A percentile compares a stretch with the other conserved stretches of the same genome.
Evolutionary conservation across 306 rosid species (phyloP).

Genomic region (Ammopiptanthus mongolicus): DNA sequence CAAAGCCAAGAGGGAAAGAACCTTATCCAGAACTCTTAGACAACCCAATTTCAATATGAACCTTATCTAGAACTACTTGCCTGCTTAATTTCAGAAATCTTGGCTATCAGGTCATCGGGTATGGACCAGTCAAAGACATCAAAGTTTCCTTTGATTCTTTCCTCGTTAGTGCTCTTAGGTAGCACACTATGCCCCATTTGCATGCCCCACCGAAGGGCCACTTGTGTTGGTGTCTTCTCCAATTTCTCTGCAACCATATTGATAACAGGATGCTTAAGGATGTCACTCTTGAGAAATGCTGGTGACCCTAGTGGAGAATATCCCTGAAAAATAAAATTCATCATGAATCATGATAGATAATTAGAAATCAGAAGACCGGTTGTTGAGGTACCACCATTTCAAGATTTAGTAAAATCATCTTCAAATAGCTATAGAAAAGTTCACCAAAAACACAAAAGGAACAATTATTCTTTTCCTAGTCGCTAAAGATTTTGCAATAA

Average conservation of each 20-base stretch:
- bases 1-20: too few species aligned
- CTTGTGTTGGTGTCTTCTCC: slow-evolving; percentile 67
- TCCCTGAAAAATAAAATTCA: slow-evolving; percentile 32
- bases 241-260: slow-evolving; percentile 43
- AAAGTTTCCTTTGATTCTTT: slow-evolving; percentile 47
- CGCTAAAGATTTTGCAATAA: background rate
- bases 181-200: slow-evolving; percentile 71
- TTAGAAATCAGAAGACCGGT: background rate
- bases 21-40: too few species aligned
- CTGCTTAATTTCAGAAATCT: slow-evolving; percentile 49
- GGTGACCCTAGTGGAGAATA: slow-evolving; percentile 67
- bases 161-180: slow-evolving; percentile 60
- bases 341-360: background rate
- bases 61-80: slow-evolving; percentile 29
- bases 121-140: slow-evolving; percentile 60
- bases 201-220: slow-evolving; percentile 71
- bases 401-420: background rate
- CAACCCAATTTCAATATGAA: too few species aligned
- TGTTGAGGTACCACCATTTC: background rate
- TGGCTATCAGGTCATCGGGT: slow-evolving; percentile 36
- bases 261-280: slow-evolving; percentile 44
- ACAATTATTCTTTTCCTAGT: background rate
- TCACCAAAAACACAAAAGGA: background rate
- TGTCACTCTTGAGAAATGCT: slow-evolving; percentile 29
- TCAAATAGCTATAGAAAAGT: background rate